A percentile compares a stretch with the other conserved stretches of the same genome.
These are phyloP conservation scores for Amylocystis lapponica DNA, from an alignment of 768 basidiomycete genomes.

Conservation along the genomic window DNA sequence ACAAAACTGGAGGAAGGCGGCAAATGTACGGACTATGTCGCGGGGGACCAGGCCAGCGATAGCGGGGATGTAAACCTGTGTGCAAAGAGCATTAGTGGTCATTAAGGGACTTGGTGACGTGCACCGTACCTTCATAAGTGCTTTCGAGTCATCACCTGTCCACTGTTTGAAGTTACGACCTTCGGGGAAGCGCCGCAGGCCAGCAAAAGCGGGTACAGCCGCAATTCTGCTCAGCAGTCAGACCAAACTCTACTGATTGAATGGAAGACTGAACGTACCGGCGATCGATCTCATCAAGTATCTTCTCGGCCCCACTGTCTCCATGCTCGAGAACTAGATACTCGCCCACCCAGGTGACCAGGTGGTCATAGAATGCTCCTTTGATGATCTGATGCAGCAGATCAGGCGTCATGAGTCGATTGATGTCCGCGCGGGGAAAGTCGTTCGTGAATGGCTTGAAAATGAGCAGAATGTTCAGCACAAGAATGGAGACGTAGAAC, in stretches of 20 bases:
- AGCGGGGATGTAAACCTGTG: constrained; percentile 19
- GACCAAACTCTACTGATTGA: background rate
- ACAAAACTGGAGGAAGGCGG: constrained; percentile 19
- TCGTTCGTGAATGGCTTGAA: constrained; percentile 27
- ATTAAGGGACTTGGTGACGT: no score
- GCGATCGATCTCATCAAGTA: constrained; percentile 12
- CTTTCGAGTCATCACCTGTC: constrained; percentile 24
- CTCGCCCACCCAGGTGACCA: constrained; percentile 30
- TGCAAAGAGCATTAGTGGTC: background rate
- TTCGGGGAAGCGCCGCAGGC: constrained; percentile 15
- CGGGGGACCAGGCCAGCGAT: constrained; percentile 11
- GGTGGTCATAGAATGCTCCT: constrained; percentile 36
- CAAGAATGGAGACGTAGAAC: no score
- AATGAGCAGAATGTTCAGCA: no score
- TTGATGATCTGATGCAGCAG: constrained; percentile 38
- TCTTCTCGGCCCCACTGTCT: background rate
- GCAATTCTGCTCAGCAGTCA: constrained; percentile 7
- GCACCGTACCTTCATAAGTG: constrained; percentile 19
- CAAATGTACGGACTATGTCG: constrained; percentile 10
- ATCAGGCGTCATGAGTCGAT: constrained; percentile 29
- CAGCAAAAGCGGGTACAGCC: constrained; percentile 11
- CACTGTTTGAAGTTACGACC: constrained; percentile 21
- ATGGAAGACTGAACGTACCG: background rate
- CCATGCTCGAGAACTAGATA: constrained; percentile 21
- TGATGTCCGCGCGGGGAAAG: constrained; percentile 33